Percentiles rank a stretch among this genome's conserved stretches.
These are phyloP conservation scores for Bonnemaisonia californica DNA, from an alignment of 31 red algal genomes.

Conservation along the genomic window DNA sequence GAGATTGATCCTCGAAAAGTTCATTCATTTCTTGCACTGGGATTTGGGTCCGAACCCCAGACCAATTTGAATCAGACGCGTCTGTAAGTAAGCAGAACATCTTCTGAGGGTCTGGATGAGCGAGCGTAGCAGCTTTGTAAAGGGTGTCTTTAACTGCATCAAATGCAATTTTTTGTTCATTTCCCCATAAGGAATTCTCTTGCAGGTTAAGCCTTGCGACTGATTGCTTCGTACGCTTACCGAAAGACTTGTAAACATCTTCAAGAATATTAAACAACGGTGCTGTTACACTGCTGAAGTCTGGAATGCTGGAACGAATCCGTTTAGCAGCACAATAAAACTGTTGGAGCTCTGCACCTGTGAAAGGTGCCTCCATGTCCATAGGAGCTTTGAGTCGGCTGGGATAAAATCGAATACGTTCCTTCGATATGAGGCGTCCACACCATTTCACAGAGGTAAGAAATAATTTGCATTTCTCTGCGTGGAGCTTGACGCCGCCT, in stretches of 20 bases:
- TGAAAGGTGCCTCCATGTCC: background rate
- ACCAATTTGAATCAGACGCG: background rate
- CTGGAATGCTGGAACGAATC: constrained; percentile 6
- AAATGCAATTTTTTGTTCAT: background rate
- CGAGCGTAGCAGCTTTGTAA: background rate
- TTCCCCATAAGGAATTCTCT: background rate
- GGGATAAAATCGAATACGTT: background rate
- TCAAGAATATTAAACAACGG: background rate
- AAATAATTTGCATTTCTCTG: constrained; percentile 4
- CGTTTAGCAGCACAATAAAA: constrained; percentile 25
- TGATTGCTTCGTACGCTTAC: background rate
- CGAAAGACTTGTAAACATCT: background rate
- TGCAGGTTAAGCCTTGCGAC: background rate
- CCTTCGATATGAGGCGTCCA: background rate
- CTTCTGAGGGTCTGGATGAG: background rate
- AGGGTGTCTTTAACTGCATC: background rate
- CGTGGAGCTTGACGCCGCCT: constrained; percentile 4
- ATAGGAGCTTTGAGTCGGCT: background rate
- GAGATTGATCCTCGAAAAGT: constrained; percentile 17
- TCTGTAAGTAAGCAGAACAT: constrained; percentile 7
- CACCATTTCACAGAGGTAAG: background rate
- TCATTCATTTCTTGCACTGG: background rate
- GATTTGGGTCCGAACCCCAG: constrained; percentile 7
- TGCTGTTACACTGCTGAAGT: background rate
- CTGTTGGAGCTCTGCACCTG: constrained; percentile 19